phyloP scores from a whole-genome alignment of 148 eudicot genomes.

The Euryodendron excelsum region DNA sequence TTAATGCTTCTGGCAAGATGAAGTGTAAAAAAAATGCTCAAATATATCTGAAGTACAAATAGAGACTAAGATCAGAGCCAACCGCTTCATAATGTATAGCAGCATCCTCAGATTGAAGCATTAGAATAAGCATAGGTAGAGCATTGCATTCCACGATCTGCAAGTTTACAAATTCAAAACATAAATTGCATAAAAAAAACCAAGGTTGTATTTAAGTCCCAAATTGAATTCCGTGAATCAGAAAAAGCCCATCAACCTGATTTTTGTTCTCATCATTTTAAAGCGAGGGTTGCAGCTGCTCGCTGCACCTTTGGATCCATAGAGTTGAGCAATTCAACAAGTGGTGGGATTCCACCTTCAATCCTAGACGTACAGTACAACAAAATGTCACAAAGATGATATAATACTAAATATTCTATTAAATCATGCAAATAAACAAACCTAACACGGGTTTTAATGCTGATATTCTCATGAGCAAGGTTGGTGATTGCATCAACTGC shows the following conservation, averaged over 20 bases:
- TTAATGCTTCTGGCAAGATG: conserved; percentile 8
- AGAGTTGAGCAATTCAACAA: conserved; percentile 74
- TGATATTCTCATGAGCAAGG: conserved; percentile 91
- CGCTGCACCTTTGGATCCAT: conserved; percentile 72
- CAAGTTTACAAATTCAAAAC: conserved; percentile 12
- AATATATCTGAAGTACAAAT: neutral
- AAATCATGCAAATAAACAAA: conserved; percentile 25
- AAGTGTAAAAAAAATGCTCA: neutral
- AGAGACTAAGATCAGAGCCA: conserved; percentile 15
- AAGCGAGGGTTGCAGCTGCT: conserved; percentile 94
- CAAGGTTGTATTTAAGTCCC: neutral
- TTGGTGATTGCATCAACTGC: conserved; percentile 96
- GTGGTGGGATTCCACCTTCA: conserved; percentile 95
- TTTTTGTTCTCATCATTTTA: conserved; percentile 89
- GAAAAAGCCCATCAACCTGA: conserved; percentile 44
- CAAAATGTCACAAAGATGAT: conserved; percentile 10
- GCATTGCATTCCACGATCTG: conserved; percentile 97
- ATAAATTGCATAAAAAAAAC: neutral
- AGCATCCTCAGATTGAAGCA: conserved; percentile 87
- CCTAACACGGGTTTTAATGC: conserved; percentile 78
- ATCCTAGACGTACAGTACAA: conserved; percentile 36
- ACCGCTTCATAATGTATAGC: conserved; percentile 96
- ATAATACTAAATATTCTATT: neutral
- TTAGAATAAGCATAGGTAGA: conserved; percentile 72
- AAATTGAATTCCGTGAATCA: conserved; percentile 2